A percentile compares a stretch with the other conserved stretches of the same genome.
Evolutionary conservation across 768 basidiomycete genomes (phyloP).

Genomic region (Phanerochaete carnosa): DNA sequence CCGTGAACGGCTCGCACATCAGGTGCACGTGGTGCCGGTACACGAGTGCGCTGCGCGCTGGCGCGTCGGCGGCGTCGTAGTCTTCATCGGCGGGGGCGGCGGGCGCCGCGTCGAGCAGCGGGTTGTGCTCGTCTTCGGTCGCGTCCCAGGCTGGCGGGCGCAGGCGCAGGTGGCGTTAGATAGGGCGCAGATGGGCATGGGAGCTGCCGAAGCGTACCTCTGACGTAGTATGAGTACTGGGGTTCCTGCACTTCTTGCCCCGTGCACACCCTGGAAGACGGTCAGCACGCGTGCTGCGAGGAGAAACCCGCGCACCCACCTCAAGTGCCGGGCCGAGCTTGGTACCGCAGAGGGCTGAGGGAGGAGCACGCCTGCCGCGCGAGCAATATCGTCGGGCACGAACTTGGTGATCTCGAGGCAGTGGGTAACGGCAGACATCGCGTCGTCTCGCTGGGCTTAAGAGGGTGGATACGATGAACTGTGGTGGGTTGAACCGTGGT

Average conservation of each 20-base stretch:
- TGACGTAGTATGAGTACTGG: background rate
- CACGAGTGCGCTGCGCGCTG: background rate
- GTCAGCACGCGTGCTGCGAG: background rate
- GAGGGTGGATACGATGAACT: background rate
- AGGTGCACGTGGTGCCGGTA: conserved; percentile 2
- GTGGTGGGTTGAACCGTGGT: too few species aligned
- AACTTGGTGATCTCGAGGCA: conserved; percentile 12
- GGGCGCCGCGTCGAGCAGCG: background rate
- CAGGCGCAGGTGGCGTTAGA: background rate
- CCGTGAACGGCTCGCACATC: conserved; percentile 4
- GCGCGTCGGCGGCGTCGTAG: background rate
- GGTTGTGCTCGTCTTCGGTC: background rate
- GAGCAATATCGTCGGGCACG: background rate
- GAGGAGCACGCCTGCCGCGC: background rate
- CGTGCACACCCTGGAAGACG: background rate
- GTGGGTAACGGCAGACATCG: conserved; percentile 2
- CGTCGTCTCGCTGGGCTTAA: background rate
- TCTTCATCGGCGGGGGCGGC: background rate
- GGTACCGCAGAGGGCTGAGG: background rate
- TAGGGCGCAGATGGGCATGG: background rate
- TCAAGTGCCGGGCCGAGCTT: background rate
- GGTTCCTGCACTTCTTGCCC: conserved; percentile 1
- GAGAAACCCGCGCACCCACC: background rate
- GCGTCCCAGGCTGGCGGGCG: conserved; percentile 6
- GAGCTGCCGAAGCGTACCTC: background rate